Base-by-base conservation (phyloP, 306 rosid species). In the Coriaria nepalensis region DNA sequence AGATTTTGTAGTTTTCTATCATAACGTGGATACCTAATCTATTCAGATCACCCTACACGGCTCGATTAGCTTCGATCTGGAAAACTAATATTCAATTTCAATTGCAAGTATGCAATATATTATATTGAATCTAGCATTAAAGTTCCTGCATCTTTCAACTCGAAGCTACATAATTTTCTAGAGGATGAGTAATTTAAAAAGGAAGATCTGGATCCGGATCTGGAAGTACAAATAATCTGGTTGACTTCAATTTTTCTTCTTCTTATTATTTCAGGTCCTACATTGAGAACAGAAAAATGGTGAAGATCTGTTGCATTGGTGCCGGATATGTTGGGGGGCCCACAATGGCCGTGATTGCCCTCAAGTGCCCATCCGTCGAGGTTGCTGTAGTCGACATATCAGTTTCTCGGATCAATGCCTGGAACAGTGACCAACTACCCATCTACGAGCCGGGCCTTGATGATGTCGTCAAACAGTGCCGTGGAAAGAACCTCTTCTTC, bases 271-370 rank as follows among this genome's bases (percentile, higher is more conserved):
- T 10, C 69, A 77, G 95, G 77, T 70, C 44, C 33, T 49, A 40
- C 59, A 41, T 61, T 54, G 61, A 59, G 59, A 63, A 50, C 37
- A 52, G 32, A 42, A 78, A 74, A 62, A 90, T 90, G 97, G 97
- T 90, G 92, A 90, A 90, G 84, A 84, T 90, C 74, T 90, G 97
- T 64, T 90, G 97, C 74, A 90, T 90, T 77, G 97, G 97, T 66
- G 97, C 97, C 34, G 95, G 97, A 53, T 90, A 90, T 75, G 97
- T 90, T 8, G 97, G 97, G 36, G 97, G 97, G 15, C 97, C 97
- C 15, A 90, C 97, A 41, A 90, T 90, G 97, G 97, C 97, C 5
- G 86, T 90, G 47, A 90, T 90, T 67, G 97, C 97, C 52, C 71
- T 84, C 10, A 90, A 90, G 75, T 84, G 95, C 76, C 95, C 97